Base-by-base conservation (phyloP, 306 rosid genomes). In the Citrullus amarus region DNA sequence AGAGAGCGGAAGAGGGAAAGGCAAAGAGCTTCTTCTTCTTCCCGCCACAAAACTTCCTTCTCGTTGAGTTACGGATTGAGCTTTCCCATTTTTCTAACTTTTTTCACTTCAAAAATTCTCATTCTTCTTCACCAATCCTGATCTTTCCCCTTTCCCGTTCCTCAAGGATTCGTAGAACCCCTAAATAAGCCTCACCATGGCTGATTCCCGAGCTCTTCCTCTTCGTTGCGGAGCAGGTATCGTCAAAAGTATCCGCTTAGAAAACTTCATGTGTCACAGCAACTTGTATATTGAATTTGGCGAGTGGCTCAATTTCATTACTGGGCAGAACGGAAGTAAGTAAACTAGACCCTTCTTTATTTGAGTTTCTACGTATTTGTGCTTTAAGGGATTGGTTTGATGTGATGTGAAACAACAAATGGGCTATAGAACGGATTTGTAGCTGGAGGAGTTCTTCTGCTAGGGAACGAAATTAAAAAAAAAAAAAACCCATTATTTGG, bases 311-410 rank as follows among this genome's bases (percentile, higher is more conserved):
- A 94, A 92, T 79, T 88, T 94, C 88, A 83, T 94, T 63, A 91
- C 96, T 7, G 98, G 98, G 25, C 98, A 92, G 81, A 94, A 94
- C 56, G 98, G 98, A 86, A 94, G 98, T 92, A 41, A 74, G 96
- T 80, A 2, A 3, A 8, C 18, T 18, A 8, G 12, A 25, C 11
- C 2, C 1, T 12, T 28, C 2, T 56, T 57, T 11, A 57, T 38
- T 6, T 56, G 63, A 25, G 28, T 32, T 76, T 62, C 17, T 36
- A 2, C 17, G 25, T 17, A 43, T 56, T 9, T 59, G 28, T 59
- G 65, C 65, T 22, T 25, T 30, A 11, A 25, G 9, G 46, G 14
- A 1, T 10, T 67, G n/a, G 36, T 59, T 22, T 48, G 5, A 4
- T 12, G 17, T 58, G 62, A 38, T 39, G 72, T 4, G 51, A 67